A percentile compares a stretch with the other conserved stretches of the same genome.
Evolutionary conservation across 768 basidiomycete genomes (phyloP).

Genomic region (Brasilioporus rufonigricans): DNA sequence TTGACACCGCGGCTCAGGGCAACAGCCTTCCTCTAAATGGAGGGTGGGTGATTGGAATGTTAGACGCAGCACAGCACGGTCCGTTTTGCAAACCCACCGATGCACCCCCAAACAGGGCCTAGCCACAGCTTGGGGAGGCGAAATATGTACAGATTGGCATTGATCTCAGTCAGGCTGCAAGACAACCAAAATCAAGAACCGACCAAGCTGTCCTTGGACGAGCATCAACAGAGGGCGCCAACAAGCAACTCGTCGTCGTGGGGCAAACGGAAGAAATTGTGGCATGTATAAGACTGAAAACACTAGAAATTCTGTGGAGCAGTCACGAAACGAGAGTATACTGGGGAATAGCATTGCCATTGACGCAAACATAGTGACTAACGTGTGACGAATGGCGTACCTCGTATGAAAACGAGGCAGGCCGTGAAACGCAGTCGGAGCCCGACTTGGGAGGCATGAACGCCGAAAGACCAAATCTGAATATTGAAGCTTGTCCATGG

Average conservation of each 20-base stretch:
- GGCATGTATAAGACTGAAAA: constrained; percentile 7
- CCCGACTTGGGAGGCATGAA: constrained; percentile 13
- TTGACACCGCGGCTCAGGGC: constrained; percentile 31
- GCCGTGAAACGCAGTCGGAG: constrained; percentile 6
- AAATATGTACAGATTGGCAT: constrained; percentile 9
- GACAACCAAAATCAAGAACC: constrained; percentile 3
- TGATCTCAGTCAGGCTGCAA: constrained; percentile 3
- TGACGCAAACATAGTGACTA: constrained; percentile 9
- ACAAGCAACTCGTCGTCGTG: constrained; percentile 19
- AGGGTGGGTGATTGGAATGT: constrained; percentile 27
- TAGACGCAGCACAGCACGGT: constrained; percentile 28
- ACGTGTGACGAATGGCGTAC: constrained; percentile 13
- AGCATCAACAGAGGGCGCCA: background rate
- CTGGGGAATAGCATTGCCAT: constrained; percentile 7
- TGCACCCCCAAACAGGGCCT: constrained; percentile 7
- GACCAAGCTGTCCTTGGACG: constrained; percentile 2
- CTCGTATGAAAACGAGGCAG: constrained; percentile 22
- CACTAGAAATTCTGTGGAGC: constrained; percentile 18
- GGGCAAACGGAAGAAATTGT: constrained; percentile 15
- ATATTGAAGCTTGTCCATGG: constrained; percentile 14
- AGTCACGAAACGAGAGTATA: constrained; percentile 4
- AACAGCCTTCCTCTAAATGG: constrained; percentile 33
- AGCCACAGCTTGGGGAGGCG: constrained; percentile 22
- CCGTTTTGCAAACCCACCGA: constrained; percentile 16
- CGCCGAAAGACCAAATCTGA: constrained; percentile 10